Percentiles rank a stretch among this genome's conserved stretches.
phyloP scores from a whole-genome alignment of 2,329 filamentous ascomycete genomes.

The Aaosphaeria arxii region DNA sequence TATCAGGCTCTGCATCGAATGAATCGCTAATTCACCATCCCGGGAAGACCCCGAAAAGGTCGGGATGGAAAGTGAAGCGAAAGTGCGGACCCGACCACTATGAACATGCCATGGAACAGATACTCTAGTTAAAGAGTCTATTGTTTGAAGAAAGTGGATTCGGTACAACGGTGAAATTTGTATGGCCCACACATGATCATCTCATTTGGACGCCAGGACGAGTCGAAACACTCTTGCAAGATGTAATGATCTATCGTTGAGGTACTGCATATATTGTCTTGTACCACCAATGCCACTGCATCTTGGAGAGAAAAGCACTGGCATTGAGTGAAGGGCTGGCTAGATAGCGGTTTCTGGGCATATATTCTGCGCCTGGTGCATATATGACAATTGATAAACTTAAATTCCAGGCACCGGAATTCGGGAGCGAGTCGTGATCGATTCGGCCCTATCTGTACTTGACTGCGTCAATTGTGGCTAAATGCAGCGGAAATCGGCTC shows the following conservation, averaged over 20 bases:
- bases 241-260: no score
- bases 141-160: not conserved
- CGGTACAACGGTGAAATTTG: not conserved
- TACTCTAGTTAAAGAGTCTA: not conserved
- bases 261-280: no score
- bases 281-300: no score
- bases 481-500: slow-evolving; percentile 7
- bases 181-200: not conserved
- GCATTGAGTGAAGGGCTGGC: no score
- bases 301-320: no score
- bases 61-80: not conserved
- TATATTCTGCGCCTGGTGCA: not conserved
- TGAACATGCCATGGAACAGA: not conserved
- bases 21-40: not conserved
- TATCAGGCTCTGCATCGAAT: not conserved
- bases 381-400: not conserved
- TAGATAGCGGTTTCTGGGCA: not conserved
- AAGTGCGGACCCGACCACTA: not conserved
- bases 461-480: slow-evolving; percentile 3
- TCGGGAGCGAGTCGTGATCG: not conserved
- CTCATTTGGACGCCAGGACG: no score
- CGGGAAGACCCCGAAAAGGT: not conserved
- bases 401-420: not conserved
- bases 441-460: not conserved
- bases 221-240: no score